Evolutionary conservation across 805 yeast genomes (phyloP).

Genomic region (Vanderwaltozyma verrucispora): DNA sequence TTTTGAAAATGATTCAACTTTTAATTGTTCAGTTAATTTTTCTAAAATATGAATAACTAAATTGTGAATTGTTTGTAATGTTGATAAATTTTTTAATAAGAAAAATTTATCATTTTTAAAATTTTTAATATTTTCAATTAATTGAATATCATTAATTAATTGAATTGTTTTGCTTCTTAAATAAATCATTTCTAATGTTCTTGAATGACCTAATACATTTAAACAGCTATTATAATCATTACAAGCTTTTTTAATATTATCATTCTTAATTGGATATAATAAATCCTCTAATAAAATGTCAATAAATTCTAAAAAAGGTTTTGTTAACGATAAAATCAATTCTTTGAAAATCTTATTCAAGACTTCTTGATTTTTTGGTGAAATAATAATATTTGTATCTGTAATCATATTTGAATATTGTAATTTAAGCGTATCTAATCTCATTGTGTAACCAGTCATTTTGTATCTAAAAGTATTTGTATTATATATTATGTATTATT

Average conservation of each 20-base stretch:
- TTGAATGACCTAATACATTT: constrained; percentile 1
- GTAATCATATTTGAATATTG: not conserved
- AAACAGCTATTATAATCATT: not conserved
- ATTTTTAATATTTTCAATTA: too few species aligned
- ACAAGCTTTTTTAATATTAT: not conserved
- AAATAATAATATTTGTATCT: not conserved
- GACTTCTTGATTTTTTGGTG: constrained; percentile 1
- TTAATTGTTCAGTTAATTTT: not conserved
- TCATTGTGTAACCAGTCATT: constrained; percentile 4
- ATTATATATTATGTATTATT: too few species aligned
- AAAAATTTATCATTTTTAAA: not conserved
- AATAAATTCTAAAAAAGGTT: constrained; percentile 19
- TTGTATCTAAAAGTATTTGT: not conserved
- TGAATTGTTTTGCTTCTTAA: not conserved
- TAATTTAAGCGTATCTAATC: not conserved
- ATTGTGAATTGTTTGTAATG: not conserved
- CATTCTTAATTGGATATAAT: not conserved
- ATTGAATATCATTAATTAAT: not conserved
- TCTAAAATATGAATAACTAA: not conserved
- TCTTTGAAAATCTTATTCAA: constrained; percentile 6
- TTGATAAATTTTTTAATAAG: not conserved
- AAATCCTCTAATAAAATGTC: constrained; percentile 11
- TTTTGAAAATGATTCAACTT: not conserved
- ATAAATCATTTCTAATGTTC: constrained; percentile 1
- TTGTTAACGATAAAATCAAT: constrained; percentile 11